Base-by-base conservation (phyloP, 2,329 filamentous ascomycete genomes). In the Aspergillus ochraceoroseus region DNA sequence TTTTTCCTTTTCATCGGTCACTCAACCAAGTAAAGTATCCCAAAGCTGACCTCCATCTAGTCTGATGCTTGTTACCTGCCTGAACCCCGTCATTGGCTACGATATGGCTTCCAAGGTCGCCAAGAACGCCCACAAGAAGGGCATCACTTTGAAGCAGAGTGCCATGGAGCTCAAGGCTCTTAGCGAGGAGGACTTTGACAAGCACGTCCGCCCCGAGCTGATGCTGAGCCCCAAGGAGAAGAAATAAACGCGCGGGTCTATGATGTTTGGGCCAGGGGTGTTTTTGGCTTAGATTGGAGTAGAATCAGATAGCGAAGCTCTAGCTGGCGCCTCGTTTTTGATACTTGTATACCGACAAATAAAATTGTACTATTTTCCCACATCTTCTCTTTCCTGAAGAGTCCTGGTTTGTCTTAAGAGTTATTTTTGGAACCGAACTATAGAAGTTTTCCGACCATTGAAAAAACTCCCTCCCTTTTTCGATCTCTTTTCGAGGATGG, bases 71-170 rank as follows among this genome's bases (percentile, higher is more conserved):
- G 92, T 96, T 23, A 98, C 92, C 52, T 95, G 90, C 76, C 76
- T 96, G 49, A 95, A 95, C 77, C 88, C 89, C 55, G 87, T 94
- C 68, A 95, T 96, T 63, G 90, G 89, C 46, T 95, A 95, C 69
- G 89, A 95, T 65, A 94, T 94, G 86, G 89, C 89, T 37, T 88
- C 83, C 69, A 94, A 94, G 75, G 89, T 95, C 15, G 89, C 89
- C 61, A 95, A 95, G 82, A 94, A 98, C 63, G 92, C 92, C 11
- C 92, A 98, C 75, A 95, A 95, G 80, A 96, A 96, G 80, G 88
- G 88, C 22, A 71, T 90, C 36, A 95, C 88, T 15, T 78, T 98
- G 44, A 95, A 95, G 76, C 73, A 94, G 71, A 90, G 85, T 59
- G 90, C 92, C 13, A 81, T 96, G 76, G 87, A 96, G 75, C 78